Base-by-base conservation (phyloP, 331 rosid genomes). In the Malus hybrid region DNA sequence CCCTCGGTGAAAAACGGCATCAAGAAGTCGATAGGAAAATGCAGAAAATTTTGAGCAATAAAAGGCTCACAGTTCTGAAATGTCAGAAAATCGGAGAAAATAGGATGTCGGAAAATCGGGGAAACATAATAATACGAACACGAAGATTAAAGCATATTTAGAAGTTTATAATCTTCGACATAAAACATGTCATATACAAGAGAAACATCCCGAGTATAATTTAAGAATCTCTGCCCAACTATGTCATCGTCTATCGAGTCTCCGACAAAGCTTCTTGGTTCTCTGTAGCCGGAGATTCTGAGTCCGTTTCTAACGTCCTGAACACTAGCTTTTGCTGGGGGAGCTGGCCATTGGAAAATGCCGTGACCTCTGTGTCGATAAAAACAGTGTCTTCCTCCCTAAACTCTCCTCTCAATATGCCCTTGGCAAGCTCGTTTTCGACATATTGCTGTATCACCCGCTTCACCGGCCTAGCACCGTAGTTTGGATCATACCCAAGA, bases 401-500 rank as follows among this genome's bases (percentile, higher is more conserved):
- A 28, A 92, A 92, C 14, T 92, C 99, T 55, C 99, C 97, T 85
- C 93, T 92, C 50, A 95, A 76, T 56, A 95, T 95, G 48, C 97
- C 96, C 83, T 89, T 95, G 29, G 99, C 99, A 27, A 95, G 89
- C 80, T 92, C 97, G 50, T 95, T 95, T 80, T 95, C 99, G 6
- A 95, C 89, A 27, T 90, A 78, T 77, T 95, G 97, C 52, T 92
- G 99, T 70, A 94, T 94, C 82, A 94, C 99, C 76, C 97, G 85
- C 89, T 94, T 94, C 60, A 94, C 99, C 2, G 99, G 97, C 80
- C 99, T 90, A 19, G 99, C 99, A 14, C 97, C 99, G 9, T 92
- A 94, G 85, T 85, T 94, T 2, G 99, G 97, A 66, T 94, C 97
- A 28, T 94, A 94, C 10, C 99, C 99, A 4, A 94, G 93, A 79